These are phyloP conservation scores for Hyphodiscus hymeniophilus DNA, from an alignment of 495 filamentous ascomycete genomes.

Conservation along the genomic window DNA sequence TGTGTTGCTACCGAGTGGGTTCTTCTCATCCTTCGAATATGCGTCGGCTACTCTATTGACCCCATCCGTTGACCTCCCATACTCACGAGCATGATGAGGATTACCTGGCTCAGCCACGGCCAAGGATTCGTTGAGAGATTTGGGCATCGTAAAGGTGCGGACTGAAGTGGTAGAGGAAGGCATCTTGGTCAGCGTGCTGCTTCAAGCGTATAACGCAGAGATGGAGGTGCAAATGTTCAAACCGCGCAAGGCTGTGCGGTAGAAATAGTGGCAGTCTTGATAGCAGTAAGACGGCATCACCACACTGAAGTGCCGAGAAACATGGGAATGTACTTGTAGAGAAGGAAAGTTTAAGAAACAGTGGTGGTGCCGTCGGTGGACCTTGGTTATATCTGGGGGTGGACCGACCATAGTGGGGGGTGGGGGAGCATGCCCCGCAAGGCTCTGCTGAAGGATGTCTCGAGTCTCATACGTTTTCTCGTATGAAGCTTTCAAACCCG, in stretches of 20 bases:
- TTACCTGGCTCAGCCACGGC: conserved; percentile 32
- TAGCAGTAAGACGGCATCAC: conserved; percentile 72
- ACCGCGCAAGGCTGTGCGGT: conserved; percentile 75
- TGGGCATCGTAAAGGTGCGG: conserved; percentile 57
- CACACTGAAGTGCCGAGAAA: conserved; percentile 4
- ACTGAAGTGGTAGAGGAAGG: conserved; percentile 25
- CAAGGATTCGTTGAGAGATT: conserved; percentile 62
- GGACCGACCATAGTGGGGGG: neutral
- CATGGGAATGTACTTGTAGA: neutral
- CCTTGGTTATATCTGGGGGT: conserved; percentile 21
- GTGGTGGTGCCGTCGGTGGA: neutral
- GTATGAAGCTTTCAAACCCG: conserved; percentile 11
- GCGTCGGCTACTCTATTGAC: conserved; percentile 32
- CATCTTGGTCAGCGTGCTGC: conserved; percentile 23
- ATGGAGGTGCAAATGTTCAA: conserved; percentile 70
- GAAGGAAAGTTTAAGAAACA: neutral
- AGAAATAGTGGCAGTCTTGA: conserved; percentile 90
- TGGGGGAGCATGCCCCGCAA: conserved; percentile 19
- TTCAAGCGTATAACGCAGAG: conserved; percentile 64
- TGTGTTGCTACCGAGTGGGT: conserved; percentile 37
- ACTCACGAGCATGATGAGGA: conserved; percentile 15
- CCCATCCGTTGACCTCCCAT: conserved; percentile 26
- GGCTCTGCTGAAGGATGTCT: neutral
- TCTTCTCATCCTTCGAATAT: conserved; percentile 32
- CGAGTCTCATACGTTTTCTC: neutral